phyloP scores from a whole-genome alignment of 768 basidiomycete species.

The Leccinum rimulosum region DNA sequence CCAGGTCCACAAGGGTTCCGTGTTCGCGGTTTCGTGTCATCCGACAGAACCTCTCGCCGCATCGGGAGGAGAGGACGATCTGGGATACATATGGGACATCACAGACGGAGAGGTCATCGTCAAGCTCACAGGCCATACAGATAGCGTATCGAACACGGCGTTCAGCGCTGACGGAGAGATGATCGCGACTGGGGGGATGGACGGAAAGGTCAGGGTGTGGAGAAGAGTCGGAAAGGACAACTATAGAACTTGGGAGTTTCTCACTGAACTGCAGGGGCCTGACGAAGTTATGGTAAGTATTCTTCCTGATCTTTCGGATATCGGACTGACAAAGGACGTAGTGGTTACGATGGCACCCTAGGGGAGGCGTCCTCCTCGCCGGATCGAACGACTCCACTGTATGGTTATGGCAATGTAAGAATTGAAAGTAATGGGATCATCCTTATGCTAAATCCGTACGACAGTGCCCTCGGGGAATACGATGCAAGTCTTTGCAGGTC shows the following conservation, averaged over 20 bases:
- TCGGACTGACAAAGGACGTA: slow-evolving; percentile 31
- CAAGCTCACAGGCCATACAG: slow-evolving; percentile 88
- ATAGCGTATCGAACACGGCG: slow-evolving; percentile 76
- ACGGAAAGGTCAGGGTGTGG: slow-evolving; percentile 93
- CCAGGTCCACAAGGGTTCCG: slow-evolving; percentile 65
- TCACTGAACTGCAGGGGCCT: slow-evolving; percentile 89
- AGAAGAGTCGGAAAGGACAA: slow-evolving; percentile 72
- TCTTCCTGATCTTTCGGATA: slow-evolving; percentile 1
- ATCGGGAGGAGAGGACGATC: slow-evolving; percentile 94
- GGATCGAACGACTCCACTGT: slow-evolving; percentile 92
- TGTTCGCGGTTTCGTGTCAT: slow-evolving; percentile 83
- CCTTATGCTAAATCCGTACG: background rate
- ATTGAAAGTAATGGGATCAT: background rate
- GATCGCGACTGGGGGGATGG: slow-evolving; percentile 97
- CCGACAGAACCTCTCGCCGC: slow-evolving; percentile 78
- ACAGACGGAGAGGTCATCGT: slow-evolving; percentile 77
- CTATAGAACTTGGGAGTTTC: slow-evolving; percentile 87
- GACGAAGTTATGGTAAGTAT: slow-evolving; percentile 88
- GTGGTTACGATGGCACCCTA: slow-evolving; percentile 98
- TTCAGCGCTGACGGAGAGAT: slow-evolving; percentile 92
- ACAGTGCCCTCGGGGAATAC: slow-evolving; percentile 91
- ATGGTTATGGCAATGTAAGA: slow-evolving; percentile 96
- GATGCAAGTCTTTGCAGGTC: slow-evolving; percentile 95
- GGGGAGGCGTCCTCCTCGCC: slow-evolving; percentile 81
- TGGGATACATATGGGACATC: slow-evolving; percentile 92